A percentile compares a stretch with the other conserved stretches of the same genome.
Evolutionary conservation across 257 asterid species (phyloP).

Genomic region (Voacanga thouarsii): DNA sequence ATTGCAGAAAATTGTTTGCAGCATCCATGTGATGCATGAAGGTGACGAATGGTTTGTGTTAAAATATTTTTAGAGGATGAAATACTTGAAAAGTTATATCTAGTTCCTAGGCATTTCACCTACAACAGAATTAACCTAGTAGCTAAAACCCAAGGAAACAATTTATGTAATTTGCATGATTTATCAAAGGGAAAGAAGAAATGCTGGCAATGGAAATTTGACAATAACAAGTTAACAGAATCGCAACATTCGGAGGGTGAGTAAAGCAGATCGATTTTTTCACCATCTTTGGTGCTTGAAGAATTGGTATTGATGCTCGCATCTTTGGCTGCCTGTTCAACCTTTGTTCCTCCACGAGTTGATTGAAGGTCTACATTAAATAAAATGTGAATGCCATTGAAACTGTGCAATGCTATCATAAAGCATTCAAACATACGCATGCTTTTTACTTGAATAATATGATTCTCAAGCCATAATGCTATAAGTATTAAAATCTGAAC

Average conservation of each 20-base stretch:
- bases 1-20: neutral
- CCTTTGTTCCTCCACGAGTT: neutral
- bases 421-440: neutral
- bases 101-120: neutral
- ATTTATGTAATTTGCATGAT: neutral
- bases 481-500: neutral
- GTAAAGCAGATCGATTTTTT: neutral
- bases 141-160: neutral
- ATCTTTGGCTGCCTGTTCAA: neutral
- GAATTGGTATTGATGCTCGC: neutral
- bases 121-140: neutral
- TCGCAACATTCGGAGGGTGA: neutral
- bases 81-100: neutral
- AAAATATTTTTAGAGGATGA: too few relatives aligned
- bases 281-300: neutral
- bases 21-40: neutral
- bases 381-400: neutral
- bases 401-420: neutral
- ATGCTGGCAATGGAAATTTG: neutral
- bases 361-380: neutral
- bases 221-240: neutral
- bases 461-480: neutral
- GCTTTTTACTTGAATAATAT: neutral
- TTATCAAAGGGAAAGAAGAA: neutral
- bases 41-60: neutral